Conservation (phyloP, 305 asterid species). For the Plantago coronopus region DNA sequence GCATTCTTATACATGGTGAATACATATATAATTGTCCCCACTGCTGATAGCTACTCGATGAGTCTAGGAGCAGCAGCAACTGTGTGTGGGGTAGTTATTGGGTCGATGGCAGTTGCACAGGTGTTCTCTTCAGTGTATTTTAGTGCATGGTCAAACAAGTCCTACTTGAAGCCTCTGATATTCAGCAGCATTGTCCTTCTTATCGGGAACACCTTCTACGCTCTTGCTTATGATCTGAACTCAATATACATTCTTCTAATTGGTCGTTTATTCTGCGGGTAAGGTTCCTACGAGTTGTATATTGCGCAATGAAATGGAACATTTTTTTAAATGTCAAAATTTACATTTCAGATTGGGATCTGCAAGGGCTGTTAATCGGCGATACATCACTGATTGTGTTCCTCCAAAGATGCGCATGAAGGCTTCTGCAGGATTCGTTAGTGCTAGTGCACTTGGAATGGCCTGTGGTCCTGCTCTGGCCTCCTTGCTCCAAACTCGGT, state of each 20-base stretch:
- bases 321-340: background rate
- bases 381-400: constrained; percentile 77
- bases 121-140: constrained; percentile 78
- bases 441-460: constrained; percentile 86
- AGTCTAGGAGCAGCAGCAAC: constrained; percentile 83
- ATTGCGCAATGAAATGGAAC: too few relatives aligned
- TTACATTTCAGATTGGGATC: constrained; percentile 51
- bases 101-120: constrained; percentile 86
- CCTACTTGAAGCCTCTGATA: constrained; percentile 66
- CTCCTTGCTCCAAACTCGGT: constrained; percentile 48
- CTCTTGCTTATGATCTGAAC: constrained; percentile 66
- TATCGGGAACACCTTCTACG: constrained; percentile 60
- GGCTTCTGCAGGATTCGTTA: constrained; percentile 78
- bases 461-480: constrained; percentile 82
- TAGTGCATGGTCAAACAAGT: constrained; percentile 82
- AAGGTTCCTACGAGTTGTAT: too few relatives aligned
- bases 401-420: constrained; percentile 63
- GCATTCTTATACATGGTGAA: constrained; percentile 77
- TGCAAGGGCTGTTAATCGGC: constrained; percentile 78
- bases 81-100: constrained; percentile 68
- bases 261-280: constrained; percentile 79
- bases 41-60: constrained; percentile 72
- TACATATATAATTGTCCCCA: constrained; percentile 71
- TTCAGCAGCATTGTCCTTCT: constrained; percentile 78
- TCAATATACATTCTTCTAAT: constrained; percentile 53